A percentile compares a stretch with the other conserved stretches of the same genome.
phyloP scores from a whole-genome alignment of 2,329 filamentous ascomycete genomes.

The Mycosphaerella arachidis region DNA sequence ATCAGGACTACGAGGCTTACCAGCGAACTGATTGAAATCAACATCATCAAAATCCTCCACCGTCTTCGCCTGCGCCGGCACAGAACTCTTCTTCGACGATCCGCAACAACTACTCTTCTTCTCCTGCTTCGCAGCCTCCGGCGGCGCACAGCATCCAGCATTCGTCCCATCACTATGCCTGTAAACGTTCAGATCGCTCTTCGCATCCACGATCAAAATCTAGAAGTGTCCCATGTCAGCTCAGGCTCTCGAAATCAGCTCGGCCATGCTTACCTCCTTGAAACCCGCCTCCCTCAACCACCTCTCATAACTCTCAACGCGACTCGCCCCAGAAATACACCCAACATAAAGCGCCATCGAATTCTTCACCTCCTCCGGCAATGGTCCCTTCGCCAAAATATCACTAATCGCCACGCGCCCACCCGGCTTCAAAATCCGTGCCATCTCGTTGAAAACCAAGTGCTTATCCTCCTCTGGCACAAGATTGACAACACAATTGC shows the following conservation, averaged over 20 bases:
- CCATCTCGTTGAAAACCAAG: conserved; percentile 12
- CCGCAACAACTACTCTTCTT: conserved; percentile 2
- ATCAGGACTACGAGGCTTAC: not conserved
- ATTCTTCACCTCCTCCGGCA: conserved; percentile 4
- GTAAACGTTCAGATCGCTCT: conserved; percentile 12
- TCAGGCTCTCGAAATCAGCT: too few species aligned
- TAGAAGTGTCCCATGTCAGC: not conserved
- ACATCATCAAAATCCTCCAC: conserved; percentile 2
- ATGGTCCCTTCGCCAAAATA: conserved; percentile 7
- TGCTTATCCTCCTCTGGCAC: conserved; percentile 9
- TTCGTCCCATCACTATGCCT: conserved; percentile 4
- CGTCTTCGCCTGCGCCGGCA: not conserved
- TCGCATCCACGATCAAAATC: conserved; percentile 7
- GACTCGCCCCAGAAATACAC: conserved; percentile 9
- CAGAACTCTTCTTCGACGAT: not conserved
- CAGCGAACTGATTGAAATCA: conserved; percentile 11
- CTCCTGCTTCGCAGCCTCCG: not conserved
- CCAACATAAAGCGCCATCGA: conserved; percentile 10
- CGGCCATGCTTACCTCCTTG: not conserved
- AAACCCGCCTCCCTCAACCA: conserved; percentile 9
- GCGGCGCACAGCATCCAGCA: conserved; percentile 9
- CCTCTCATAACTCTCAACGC: conserved; percentile 3
- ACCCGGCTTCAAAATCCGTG: conserved; percentile 3
- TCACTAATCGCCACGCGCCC: conserved; percentile 7
- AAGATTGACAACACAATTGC: conserved; percentile 12